Evolutionary conservation across 2,329 filamentous ascomycete genomes (phyloP).

Genomic region (Nothomitra cinnamomea): DNA sequence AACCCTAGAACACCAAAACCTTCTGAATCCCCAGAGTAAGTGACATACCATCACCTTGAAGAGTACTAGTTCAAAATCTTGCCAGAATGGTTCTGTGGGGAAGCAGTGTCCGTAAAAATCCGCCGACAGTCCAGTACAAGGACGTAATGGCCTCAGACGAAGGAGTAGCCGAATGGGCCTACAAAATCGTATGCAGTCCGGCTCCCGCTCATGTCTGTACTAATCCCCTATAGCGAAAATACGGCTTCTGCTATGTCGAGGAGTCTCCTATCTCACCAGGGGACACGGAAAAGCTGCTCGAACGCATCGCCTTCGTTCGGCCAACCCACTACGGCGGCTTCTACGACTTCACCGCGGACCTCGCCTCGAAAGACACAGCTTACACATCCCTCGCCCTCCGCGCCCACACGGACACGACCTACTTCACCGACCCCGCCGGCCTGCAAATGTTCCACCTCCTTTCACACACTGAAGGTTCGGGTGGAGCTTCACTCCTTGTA

Average conservation of each 20-base stretch:
- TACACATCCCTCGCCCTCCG: conserved; percentile 75
- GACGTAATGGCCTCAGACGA: conserved; percentile 40
- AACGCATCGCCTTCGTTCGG: conserved; percentile 72
- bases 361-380: conserved; percentile 75
- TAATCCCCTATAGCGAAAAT: conserved; percentile 34
- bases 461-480: conserved; percentile 52
- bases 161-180: conserved; percentile 44
- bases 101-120: conserved; percentile 22
- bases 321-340: conserved; percentile 79
- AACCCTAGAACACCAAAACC: conserved; percentile 7
- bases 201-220: conserved; percentile 1
- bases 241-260: conserved; percentile 65
- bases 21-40: conserved; percentile 8
- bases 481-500: conserved; percentile 66
- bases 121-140: conserved; percentile 43
- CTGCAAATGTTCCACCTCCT: conserved; percentile 87
- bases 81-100: conserved; percentile 24
- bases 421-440: conserved; percentile 83
- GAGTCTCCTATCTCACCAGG: conserved; percentile 50
- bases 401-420: conserved; percentile 87
- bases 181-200: conserved; percentile 37
- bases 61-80: conserved; percentile 1
- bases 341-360: conserved; percentile 78
- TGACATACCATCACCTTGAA: background rate
- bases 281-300: conserved; percentile 56